Base-by-base conservation (phyloP, 1,284 basidiomycete species). In the Heimioporus retisporus region DNA sequence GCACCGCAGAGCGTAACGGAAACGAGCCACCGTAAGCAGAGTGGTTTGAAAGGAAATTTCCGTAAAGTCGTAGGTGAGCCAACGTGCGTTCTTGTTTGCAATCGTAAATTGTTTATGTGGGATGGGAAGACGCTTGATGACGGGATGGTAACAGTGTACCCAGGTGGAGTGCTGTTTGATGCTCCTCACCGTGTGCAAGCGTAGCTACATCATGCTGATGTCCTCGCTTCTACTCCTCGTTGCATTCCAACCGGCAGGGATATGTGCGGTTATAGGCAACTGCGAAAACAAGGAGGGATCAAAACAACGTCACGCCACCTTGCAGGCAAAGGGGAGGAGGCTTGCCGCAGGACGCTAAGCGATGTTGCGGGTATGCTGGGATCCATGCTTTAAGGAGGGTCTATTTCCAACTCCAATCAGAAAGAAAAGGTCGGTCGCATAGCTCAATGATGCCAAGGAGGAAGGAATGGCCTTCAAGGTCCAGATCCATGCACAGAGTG, bases 161-260 rank as follows among this genome's bases (percentile, higher is more conserved):
- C 67, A 65, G 60, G 61, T 59, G 65, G 64, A 57, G 66, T 74
- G 71, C 63, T 73, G 74, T 74, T 68, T 67, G 65, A 68, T 46
- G 65, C 61, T 60, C 59, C 68, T 71, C 77, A 76, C 76, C 70
- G 65, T 72, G 66, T 74, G 59, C 65, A 63, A 56, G 68, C 74
- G 71, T 78, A 78, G 66, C 35, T 40, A 40, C 65, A 78, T 77
- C 77, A 77, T 57, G 73, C 61, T 78, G 71, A 75, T 78, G 71
- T 61, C 67, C 74, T 73, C 60, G 60, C 77, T 78, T 78, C 71
- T 73, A 55, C 62, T 48, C 63, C 71, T 76, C 65, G 60, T 63
- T 68, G 63, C 65, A 61, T 78, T 73, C 67, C 65, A 73, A 59
- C 70, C 61, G 66, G 69, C 73, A 75, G 77, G 74, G 67, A 55